Evolutionary conservation across 2,329 filamentous ascomycete genomes (phyloP).

Genomic region (Lasiodiplodia gonubiensis): DNA sequence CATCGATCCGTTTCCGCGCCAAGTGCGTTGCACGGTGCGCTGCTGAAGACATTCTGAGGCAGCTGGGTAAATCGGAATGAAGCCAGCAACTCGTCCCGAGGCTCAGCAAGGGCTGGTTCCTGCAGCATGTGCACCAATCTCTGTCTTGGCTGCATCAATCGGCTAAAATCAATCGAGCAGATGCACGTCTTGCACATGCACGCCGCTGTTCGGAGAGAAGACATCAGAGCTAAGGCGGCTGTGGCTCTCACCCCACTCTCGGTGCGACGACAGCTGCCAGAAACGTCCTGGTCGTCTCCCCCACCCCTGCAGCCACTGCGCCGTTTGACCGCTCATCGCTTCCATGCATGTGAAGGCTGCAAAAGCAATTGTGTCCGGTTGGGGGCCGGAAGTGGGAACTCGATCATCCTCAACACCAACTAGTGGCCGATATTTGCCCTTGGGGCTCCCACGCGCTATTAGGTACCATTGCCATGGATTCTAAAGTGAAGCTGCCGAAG

Average conservation of each 20-base stretch:
- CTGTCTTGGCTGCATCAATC: background rate
- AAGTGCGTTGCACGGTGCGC: background rate
- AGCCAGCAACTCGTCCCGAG: constrained; percentile 8
- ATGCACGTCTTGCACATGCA: constrained; percentile 15
- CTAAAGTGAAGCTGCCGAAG: background rate
- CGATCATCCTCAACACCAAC: background rate
- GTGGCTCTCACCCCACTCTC: constrained; percentile 16
- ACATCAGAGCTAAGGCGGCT: background rate
- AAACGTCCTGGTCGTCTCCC: background rate
- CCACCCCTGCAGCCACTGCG: constrained; percentile 10
- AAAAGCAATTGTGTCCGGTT: background rate
- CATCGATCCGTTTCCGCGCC: background rate
- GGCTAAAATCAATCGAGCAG: constrained; percentile 11
- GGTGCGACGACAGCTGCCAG: constrained; percentile 6
- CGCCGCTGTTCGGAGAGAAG: background rate
- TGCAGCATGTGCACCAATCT: constrained; percentile 9
- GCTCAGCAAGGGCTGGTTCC: constrained; percentile 19
- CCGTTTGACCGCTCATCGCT: constrained; percentile 16
- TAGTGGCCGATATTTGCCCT: background rate
- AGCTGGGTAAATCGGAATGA: constrained; percentile 14
- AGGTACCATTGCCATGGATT: constrained; percentile 9
- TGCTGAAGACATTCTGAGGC: background rate
- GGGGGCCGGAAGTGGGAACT: constrained; percentile 17
- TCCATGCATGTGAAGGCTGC: constrained; percentile 22
- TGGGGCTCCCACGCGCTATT: background rate